Conservation (phyloP, 2,329 filamentous ascomycete genomes). For the Xylariaceae sp. region DNA sequence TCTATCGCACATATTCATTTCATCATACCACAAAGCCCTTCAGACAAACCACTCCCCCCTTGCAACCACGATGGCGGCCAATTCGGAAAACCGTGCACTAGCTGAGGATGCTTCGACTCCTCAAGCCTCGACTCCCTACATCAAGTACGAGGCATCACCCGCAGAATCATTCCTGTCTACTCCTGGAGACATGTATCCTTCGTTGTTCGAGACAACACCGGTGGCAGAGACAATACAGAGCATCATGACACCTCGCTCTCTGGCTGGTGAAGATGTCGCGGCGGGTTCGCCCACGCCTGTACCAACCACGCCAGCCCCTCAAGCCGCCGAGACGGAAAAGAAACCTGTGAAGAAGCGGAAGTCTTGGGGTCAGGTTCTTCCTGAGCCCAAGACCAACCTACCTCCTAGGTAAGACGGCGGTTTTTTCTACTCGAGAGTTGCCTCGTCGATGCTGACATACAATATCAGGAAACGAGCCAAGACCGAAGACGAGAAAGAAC, state of each 20-base stretch:
- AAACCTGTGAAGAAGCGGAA: slow-evolving; percentile 89
- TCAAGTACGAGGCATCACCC: slow-evolving; percentile 51
- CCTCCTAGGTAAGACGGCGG: slow-evolving; percentile 65
- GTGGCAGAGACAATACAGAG: slow-evolving; percentile 40
- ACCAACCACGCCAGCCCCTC: slow-evolving; percentile 18
- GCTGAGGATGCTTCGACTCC: too few species aligned
- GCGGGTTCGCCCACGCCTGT: slow-evolving; percentile 15
- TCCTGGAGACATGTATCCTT: slow-evolving; percentile 43
- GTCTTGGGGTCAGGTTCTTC: slow-evolving; percentile 96
- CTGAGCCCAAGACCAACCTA: slow-evolving; percentile 92
- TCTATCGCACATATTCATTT: background rate
- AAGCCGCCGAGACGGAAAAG: slow-evolving; percentile 41
- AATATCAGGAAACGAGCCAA: slow-evolving; percentile 80
- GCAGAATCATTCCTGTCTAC: slow-evolving; percentile 50
- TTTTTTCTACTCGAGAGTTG: slow-evolving; percentile 19
- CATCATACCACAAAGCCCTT: slow-evolving; percentile 12
- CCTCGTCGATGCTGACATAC: background rate
- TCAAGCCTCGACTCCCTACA: slow-evolving; percentile 36
- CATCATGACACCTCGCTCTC: slow-evolving; percentile 44
- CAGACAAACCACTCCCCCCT: slow-evolving; percentile 16
- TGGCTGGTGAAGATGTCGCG: slow-evolving; percentile 22
- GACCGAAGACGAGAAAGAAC: slow-evolving; percentile 98
- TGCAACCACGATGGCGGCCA: slow-evolving; percentile 33
- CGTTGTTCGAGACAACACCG: slow-evolving; percentile 38
- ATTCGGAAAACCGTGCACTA: slow-evolving; percentile 33